Percentiles rank a stretch among this genome's conserved stretches.
Conservation (phyloP, 2,329 filamentous ascomycete species). For the Diaporthe capsici region DNA sequence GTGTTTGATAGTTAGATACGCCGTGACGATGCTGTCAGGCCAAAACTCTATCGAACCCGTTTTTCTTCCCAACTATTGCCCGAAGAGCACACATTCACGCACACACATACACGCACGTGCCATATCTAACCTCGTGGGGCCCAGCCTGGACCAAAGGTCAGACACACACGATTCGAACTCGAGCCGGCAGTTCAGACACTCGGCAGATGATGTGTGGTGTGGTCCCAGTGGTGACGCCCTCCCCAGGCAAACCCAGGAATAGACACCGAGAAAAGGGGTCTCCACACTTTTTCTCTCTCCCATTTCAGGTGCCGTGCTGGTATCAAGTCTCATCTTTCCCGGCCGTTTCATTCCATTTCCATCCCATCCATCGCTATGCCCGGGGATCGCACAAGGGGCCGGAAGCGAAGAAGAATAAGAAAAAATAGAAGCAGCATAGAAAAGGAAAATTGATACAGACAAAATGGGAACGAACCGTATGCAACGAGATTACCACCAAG, state of each 20-base stretch:
- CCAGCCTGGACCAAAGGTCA: neutral
- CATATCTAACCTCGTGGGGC: conserved; percentile 7
- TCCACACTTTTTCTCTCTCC: neutral
- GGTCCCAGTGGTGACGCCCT: conserved; percentile 1
- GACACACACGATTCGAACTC: conserved; percentile 5
- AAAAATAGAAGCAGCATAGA: conserved; percentile 9
- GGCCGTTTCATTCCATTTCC: conserved; percentile 35
- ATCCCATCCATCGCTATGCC: conserved; percentile 32
- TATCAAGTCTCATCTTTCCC: conserved; percentile 28
- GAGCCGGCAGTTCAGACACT: conserved; percentile 7
- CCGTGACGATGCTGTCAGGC: conserved; percentile 1
- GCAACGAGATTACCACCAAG: neutral
- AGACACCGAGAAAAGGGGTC: conserved; percentile 23
- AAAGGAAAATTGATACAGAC: neutral
- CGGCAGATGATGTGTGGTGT: conserved; percentile 14
- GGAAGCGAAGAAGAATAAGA: neutral
- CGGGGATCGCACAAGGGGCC: neutral
- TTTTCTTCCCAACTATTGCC: conserved; percentile 18
- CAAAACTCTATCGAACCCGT: conserved; percentile 18
- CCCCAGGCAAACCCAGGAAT: conserved; percentile 9
- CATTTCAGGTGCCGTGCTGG: conserved; percentile 20
- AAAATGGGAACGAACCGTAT: neutral
- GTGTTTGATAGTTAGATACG: conserved; percentile 19
- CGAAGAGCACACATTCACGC: neutral
- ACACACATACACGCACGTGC: neutral